Conservation (phyloP, 441 rosid genomes). For the Macaranga tanarius region DNA sequence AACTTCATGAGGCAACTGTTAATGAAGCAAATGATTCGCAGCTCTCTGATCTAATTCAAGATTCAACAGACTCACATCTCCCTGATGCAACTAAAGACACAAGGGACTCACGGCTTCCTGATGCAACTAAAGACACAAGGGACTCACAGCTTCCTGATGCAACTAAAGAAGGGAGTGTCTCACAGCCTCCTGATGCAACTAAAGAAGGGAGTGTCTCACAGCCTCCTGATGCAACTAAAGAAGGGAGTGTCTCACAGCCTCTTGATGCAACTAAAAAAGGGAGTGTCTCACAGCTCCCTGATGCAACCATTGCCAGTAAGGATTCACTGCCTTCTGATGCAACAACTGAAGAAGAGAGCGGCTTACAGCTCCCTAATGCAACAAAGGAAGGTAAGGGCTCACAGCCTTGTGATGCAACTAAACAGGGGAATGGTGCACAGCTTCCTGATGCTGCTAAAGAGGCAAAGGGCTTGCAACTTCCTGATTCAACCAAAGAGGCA, state of each 20-base stretch:
- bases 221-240: slow-evolving; percentile 16
- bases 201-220: not conserved
- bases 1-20: slow-evolving; percentile 10
- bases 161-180: not conserved
- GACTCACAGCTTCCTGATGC: slow-evolving; percentile 15
- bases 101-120: slow-evolving; percentile 5
- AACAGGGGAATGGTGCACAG: slow-evolving; percentile 9
- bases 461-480: not conserved
- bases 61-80: slow-evolving; percentile 6
- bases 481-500: slow-evolving; percentile 7
- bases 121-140: slow-evolving; percentile 1
- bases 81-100: slow-evolving; percentile 6
- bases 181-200: not conserved
- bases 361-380: slow-evolving; percentile 3
- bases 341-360: slow-evolving; percentile 6
- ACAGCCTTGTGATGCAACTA: not conserved
- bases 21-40: slow-evolving; percentile 4
- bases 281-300: slow-evolving; percentile 1
- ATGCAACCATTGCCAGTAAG: slow-evolving; percentile 15
- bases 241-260: slow-evolving; percentile 12
- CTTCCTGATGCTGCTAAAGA: not conserved
- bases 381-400: not conserved
- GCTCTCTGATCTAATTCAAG: slow-evolving; percentile 5
- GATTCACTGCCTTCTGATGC: slow-evolving; percentile 5
- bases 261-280: slow-evolving; percentile 20